Conservation (phyloP, 768 basidiomycete species). For the Omphalotus guepiniiformis region DNA sequence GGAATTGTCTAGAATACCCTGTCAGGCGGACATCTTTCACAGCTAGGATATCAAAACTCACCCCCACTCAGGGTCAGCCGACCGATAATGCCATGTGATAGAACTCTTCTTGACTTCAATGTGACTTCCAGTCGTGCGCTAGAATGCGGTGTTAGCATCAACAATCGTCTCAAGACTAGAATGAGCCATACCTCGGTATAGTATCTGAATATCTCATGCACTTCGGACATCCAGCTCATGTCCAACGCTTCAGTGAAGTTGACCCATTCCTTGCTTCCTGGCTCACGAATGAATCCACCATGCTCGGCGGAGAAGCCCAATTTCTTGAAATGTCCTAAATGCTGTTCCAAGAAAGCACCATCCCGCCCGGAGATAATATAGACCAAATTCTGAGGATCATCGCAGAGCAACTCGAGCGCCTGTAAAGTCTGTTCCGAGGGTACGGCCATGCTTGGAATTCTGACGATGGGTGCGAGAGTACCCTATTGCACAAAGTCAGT, state of each 20-base stretch:
- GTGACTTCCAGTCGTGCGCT: constrained; percentile 91
- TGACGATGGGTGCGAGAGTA: constrained; percentile 95
- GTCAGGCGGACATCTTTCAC: not conserved
- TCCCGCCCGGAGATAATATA: constrained; percentile 98
- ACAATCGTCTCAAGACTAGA: too few relatives aligned
- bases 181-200: constrained; percentile 97
- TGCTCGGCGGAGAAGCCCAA: constrained; percentile 96
- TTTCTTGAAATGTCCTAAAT: constrained; percentile 77
- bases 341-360: constrained; percentile 85
- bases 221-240: constrained; percentile 98
- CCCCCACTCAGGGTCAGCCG: constrained; percentile 95
- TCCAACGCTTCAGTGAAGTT: constrained; percentile 91
- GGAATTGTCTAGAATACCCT: constrained; percentile 61
- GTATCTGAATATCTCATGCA: constrained; percentile 92
- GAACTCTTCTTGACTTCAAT: constrained; percentile 97
- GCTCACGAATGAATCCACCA: constrained; percentile 84
- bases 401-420: constrained; percentile 66
- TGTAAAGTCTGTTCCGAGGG: constrained; percentile 72
- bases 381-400: constrained; percentile 86
- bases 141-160: too few relatives aligned
- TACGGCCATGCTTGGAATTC: constrained; percentile 81
- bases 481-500: constrained; percentile 57
- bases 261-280: constrained; percentile 64
- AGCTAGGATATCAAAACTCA: too few relatives aligned
- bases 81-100: constrained; percentile 97